Base-by-base conservation (phyloP, 306 rosid genomes). In the Luffa aegyptiaca region DNA sequence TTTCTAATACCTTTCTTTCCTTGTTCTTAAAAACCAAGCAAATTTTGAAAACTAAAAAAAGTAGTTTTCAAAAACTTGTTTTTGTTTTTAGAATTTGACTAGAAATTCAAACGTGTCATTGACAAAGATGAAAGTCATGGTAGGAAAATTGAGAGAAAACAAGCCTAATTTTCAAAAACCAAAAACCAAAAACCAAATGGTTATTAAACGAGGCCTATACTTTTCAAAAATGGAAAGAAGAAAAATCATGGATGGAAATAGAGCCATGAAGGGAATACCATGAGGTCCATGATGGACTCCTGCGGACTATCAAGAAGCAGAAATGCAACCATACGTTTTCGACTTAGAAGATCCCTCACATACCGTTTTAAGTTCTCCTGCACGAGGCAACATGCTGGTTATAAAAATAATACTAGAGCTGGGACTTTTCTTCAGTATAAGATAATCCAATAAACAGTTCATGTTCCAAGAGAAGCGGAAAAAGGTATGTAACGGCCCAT, bases 311-410 rank as follows among this genome's bases (percentile, higher is more conserved):
- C 98, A 3, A 94, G 90, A 83, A 92, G 83, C 82, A 94, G 80
- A 86, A 91, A 94, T 31, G 90, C 97, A 84, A 94, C 92, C 98
- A 94, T 88, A 16, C 95, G 92, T 74, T 90, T 92, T 61, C 84
- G 82, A 59, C 86, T 80, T 52, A 89, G 74, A 9, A 84, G 81
- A 78, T 94, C 93, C 79, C 97, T 81, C 52, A 94, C 82, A 17
- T 82, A 80, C 11, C 83, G 92, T 86, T 87, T 91, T 81, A 94
- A 80, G 6, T 83, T 86, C 49, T 91, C 90, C 94, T 89, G 82
- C n/a, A 84, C 76, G 57, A 36, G 39, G 66, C 16, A 53, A 66
- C 83, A 41, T 52, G 8, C 26, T 17, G 73, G 46, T 70, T 26
- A 69, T 53, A n/a, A 41, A 63, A 69, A 44, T 17, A 18, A 76